Base-by-base conservation (phyloP, 2,329 filamentous ascomycete species). In the Lecanicillium sp. region DNA sequence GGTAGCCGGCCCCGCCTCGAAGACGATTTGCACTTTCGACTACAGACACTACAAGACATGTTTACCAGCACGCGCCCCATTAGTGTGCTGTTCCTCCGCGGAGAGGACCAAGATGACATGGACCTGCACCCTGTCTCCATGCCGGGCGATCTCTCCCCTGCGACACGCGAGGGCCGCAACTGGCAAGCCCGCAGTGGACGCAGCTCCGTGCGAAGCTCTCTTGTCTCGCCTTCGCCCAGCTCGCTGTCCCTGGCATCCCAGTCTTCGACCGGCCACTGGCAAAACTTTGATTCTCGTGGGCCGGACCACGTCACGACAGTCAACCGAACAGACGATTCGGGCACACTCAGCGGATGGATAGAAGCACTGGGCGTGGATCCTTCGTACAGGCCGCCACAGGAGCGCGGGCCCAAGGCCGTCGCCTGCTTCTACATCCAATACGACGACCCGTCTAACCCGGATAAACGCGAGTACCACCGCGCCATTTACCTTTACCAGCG, bases 291-390 rank as follows among this genome's bases (percentile, higher is more conserved):
- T 30, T 71, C 74, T 41, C 72, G 74, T 71, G 20, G 71, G 71
- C 65, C 76, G 57, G 61, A 82, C 64, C 63, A 86, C 36, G 73
- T 74, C 0, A 76, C 70, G 2, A 73, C 70, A 48, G 60, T 81
- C 37, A 66, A 63, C 46, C 74, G 75, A 55, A 74, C 73, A 0
- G 80, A 83, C 45, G 78, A 81, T 19, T 70, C 79, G 29, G 84
- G 84, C 9, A 80, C 77, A 20, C 70, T 90, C 23, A 85, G 81
- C 51, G 86, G 87, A 5, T 95, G 86, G 83, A 93, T 97, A 53
- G 90, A 96, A 62, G 89, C 90, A 1, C 69, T 95, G 7, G 93
- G 89, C 26, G 88, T 97, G n/a, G 93, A 97, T 62, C 73, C 83
- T 14, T 78, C 77, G 2, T 98, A 97, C 62, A 81, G 84, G 50